Evolutionary conservation across 805 yeast species (phyloP), one percentile per base, ranked within the genome.

Genomic region (Metschnikowia shivogae): DNA sequence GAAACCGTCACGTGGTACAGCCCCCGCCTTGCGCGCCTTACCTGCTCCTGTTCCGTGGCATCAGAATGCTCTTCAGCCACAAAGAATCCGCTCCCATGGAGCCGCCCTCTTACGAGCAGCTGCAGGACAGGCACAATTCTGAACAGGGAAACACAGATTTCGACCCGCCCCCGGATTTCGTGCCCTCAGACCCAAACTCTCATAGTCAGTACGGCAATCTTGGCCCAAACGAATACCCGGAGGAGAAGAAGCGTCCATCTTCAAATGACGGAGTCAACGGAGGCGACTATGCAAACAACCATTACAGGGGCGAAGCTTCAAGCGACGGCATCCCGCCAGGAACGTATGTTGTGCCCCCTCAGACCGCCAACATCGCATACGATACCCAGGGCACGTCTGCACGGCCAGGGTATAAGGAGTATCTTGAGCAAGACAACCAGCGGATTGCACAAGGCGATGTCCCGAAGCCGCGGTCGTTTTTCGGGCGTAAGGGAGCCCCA

Each of bases 341-440:
- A 24, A 43, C 44, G 4, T 60, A 60, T 38, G 55, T 56, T 29
- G 63, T 68, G 5, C 50, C 64, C 5, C 70, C 73, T 8, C 63
- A 53, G 26, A 46, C 53, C 44, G 69, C 67, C n/a, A 65, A 70
- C 50, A 70, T 70, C 20, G 54, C 69, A 1, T 58, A 56, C 42
- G 67, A 54, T 12, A 50, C 74, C 3, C 64, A 65, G 26, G 69
- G 70, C 13, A 58, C 60, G 34, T 63, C 65, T 39, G 52, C 68
- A 31, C 57, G 71, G 30, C 74, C 74, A 0, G 64, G 67, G 4
- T 70, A 67, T 47, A 65, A 54, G 39, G 64, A 67, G 44, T 70
- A 56, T 40, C 57, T 60, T 31, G 50, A 54, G 34, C 50, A 62
- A 13, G 73, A 70, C 31, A 60, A 60, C 43, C 60, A 65, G 40